A percentile compares a stretch with the other conserved stretches of the same genome.
Conservation (phyloP, 2,329 filamentous ascomycete genomes). For the Clonostachys sp. region DNA sequence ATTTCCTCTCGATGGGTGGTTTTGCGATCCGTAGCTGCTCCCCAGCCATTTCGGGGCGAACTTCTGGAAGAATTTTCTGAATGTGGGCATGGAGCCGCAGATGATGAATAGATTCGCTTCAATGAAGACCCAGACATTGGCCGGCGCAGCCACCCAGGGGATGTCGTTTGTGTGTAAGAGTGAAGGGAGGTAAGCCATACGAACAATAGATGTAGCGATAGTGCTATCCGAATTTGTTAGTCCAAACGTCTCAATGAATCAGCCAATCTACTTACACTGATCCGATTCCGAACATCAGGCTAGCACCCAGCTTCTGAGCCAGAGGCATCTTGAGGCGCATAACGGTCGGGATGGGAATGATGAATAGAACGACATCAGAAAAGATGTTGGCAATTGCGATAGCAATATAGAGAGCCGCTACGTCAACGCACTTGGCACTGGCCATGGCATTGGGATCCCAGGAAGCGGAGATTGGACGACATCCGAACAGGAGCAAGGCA, state of each 20-base stretch:
- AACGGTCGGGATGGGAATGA: slow-evolving; percentile 32
- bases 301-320: slow-evolving; percentile 38
- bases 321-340: slow-evolving; percentile 34
- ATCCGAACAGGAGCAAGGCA: slow-evolving; percentile 28
- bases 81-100: slow-evolving; percentile 32
- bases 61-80: slow-evolving; percentile 31
- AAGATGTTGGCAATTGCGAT: slow-evolving; percentile 41
- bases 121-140: slow-evolving; percentile 13
- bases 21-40: no score
- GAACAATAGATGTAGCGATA: slow-evolving; percentile 22
- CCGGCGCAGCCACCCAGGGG: slow-evolving; percentile 8
- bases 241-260: no score
- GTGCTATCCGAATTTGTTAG: slow-evolving; percentile 13
- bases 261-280: slow-evolving; percentile 11
- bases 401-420: slow-evolving; percentile 39
- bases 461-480: slow-evolving; percentile 20
- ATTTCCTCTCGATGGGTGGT: no score
- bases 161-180: neutral
- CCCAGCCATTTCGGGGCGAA: slow-evolving; percentile 22
- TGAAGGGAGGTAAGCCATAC: slow-evolving; percentile 13
- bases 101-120: slow-evolving; percentile 33
- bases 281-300: slow-evolving; percentile 38
- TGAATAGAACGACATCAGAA: slow-evolving; percentile 41
- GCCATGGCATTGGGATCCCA: slow-evolving; percentile 18
- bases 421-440: slow-evolving; percentile 34